A percentile compares a stretch with the other conserved stretches of the same genome.
phyloP scores from a whole-genome alignment of 768 basidiomycete genomes.

The Lepiota brunneoincarnata region DNA sequence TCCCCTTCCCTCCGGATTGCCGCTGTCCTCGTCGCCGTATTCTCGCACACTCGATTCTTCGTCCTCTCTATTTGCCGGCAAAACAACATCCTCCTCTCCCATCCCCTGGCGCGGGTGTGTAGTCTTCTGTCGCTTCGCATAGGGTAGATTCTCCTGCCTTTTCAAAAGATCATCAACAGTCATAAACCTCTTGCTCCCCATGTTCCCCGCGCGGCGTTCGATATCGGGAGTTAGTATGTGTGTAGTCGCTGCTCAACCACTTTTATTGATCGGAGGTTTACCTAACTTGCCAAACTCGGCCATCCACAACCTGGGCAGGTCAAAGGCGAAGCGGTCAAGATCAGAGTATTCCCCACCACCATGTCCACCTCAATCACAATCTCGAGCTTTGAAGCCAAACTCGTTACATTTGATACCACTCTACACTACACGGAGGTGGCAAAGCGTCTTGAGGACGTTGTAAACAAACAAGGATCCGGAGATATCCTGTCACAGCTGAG shows the following conservation, averaged over 20 bases:
- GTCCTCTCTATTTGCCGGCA: conserved; percentile 9
- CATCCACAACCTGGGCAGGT: too few relatives aligned
- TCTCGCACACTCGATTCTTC: conserved; percentile 9
- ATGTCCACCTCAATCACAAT: conserved; percentile 24
- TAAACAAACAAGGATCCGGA: conserved; percentile 36
- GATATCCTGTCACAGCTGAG: conserved; percentile 22
- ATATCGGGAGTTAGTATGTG: background rate
- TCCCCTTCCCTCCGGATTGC: conserved; percentile 11
- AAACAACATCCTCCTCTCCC: conserved; percentile 10
- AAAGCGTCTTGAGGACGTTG: conserved; percentile 38
- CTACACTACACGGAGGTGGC: conserved; percentile 39
- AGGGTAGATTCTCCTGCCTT: conserved; percentile 26
- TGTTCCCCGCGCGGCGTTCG: background rate
- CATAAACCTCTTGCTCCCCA: conserved; percentile 21
- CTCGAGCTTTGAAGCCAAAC: conserved; percentile 34
- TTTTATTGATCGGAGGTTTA: too few relatives aligned
- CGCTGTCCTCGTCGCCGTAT: conserved; percentile 6
- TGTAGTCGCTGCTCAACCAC: background rate
- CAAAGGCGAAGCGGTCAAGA: too few relatives aligned
- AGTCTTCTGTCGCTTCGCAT: conserved; percentile 35
- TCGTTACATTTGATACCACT: conserved; percentile 41
- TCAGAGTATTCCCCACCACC: background rate
- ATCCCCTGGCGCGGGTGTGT: conserved; percentile 13
- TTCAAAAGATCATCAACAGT: conserved; percentile 48
- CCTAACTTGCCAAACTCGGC: too few relatives aligned